phyloP scores from a whole-genome alignment of 2,329 filamentous ascomycete species.

The Cordyceps farinosa region DNA sequence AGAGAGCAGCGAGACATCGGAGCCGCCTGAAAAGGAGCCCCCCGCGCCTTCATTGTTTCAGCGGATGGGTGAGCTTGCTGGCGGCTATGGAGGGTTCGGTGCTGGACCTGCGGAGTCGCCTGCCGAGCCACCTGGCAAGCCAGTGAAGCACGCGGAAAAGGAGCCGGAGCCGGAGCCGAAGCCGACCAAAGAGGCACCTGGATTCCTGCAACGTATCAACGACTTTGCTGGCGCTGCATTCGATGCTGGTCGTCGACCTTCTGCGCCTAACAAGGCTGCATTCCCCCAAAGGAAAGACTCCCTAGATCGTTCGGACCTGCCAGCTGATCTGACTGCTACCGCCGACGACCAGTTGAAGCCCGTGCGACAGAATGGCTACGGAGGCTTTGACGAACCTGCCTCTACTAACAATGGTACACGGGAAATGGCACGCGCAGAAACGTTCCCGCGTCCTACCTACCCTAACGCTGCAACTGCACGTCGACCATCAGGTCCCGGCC shows the following conservation, averaged over 20 bases:
- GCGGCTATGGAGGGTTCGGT: constrained; percentile 16
- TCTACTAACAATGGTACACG: constrained; percentile 36
- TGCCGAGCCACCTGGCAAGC: not conserved
- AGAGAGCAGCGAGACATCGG: constrained; percentile 28
- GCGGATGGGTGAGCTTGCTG: constrained; percentile 62
- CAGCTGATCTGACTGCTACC: constrained; percentile 23
- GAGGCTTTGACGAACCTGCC: constrained; percentile 51
- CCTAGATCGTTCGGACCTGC: not conserved
- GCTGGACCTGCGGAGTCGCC: not conserved
- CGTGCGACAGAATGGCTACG: constrained; percentile 49
- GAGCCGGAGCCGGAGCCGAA: not conserved
- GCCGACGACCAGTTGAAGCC: not conserved
- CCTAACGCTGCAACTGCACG: constrained; percentile 39
- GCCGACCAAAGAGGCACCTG: not conserved
- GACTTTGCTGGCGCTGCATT: constrained; percentile 13
- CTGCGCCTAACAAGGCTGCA: not conserved
- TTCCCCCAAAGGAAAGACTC: constrained; percentile 24
- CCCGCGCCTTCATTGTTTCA: constrained; percentile 42
- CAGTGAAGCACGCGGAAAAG: not conserved
- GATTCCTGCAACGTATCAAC: constrained; percentile 19
- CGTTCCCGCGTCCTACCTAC: constrained; percentile 45
- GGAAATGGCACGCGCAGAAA: constrained; percentile 46
- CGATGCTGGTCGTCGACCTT: constrained; percentile 12
- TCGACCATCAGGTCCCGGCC: constrained; percentile 46
- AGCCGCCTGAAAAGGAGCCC: constrained; percentile 36